phyloP scores from a whole-genome alignment of 257 asterid species.

The Solanum arcanum region DNA sequence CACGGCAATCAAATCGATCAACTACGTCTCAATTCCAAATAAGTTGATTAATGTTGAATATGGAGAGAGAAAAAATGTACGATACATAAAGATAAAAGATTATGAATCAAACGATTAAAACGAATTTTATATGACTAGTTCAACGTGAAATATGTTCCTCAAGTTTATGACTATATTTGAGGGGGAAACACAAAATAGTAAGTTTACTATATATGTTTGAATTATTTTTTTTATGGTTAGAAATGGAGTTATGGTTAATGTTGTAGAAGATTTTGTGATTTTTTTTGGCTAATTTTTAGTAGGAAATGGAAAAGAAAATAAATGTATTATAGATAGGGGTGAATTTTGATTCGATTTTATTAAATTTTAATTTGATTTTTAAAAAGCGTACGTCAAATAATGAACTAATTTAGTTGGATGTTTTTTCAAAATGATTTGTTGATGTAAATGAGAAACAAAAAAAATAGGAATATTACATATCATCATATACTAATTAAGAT shows the following conservation, averaged over 20 bases:
- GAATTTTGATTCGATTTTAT: neutral
- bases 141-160: neutral
- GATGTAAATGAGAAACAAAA: neutral
- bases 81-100: neutral
- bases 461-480: neutral
- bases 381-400: neutral
- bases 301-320: too few species aligned
- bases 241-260: neutral
- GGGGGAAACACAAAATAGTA: neutral
- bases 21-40: neutral
- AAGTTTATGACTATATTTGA: neutral
- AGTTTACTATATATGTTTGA: slow-evolving; percentile 10
- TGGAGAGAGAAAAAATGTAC: neutral
- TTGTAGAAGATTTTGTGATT: neutral
- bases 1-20: slow-evolving; percentile 2
- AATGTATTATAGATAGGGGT: neutral
- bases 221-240: neutral
- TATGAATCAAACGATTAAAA: neutral
- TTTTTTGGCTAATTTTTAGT: neutral
- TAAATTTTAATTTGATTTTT: too few species aligned
- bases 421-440: too few species aligned
- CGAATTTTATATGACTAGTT: neutral
- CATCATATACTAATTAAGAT: neutral
- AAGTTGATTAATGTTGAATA: neutral
- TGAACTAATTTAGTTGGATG: neutral